These are phyloP conservation scores for Sarcocystis neurona DNA, from an alignment of 169 alveolate genomes.

Conservation along the genomic window DNA sequence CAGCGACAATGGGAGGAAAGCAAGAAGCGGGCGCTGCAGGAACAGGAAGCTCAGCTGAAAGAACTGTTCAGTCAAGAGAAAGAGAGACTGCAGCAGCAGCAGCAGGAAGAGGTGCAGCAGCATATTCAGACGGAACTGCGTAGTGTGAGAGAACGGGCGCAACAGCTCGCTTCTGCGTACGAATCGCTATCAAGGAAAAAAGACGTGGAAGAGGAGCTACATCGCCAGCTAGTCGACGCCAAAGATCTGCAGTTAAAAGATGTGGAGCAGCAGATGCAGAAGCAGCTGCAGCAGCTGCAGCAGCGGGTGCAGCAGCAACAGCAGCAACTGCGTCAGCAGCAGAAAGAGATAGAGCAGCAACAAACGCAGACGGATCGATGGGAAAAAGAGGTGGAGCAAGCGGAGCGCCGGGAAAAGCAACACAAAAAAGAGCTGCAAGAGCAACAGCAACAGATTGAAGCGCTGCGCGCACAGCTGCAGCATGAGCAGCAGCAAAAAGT, in stretches of 20 bases:
- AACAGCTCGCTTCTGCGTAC: conserved; percentile 20
- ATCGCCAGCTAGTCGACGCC: neutral
- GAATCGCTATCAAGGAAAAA: neutral
- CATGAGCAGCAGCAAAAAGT: neutral
- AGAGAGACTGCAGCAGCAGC: neutral
- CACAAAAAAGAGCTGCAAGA: neutral
- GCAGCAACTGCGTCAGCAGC: neutral
- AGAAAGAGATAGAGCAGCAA: neutral
- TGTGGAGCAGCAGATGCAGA: neutral
- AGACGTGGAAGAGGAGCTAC: neutral
- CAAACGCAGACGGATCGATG: too few species aligned
- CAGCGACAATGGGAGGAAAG: neutral
- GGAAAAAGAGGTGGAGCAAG: neutral
- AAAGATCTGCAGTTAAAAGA: neutral
- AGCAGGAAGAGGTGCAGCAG: neutral
- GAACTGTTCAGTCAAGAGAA: neutral
- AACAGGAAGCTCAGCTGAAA: neutral
- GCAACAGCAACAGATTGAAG: neutral
- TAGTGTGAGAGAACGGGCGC: too few species aligned
- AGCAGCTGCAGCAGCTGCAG: neutral
- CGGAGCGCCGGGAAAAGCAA: neutral
- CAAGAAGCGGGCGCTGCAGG: neutral
- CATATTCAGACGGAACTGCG: neutral
- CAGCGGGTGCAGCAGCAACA: neutral
- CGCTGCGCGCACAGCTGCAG: neutral